phyloP scores from a whole-genome alignment of 2,329 filamentous ascomycete genomes.

The Aureobasidium namibiae region DNA sequence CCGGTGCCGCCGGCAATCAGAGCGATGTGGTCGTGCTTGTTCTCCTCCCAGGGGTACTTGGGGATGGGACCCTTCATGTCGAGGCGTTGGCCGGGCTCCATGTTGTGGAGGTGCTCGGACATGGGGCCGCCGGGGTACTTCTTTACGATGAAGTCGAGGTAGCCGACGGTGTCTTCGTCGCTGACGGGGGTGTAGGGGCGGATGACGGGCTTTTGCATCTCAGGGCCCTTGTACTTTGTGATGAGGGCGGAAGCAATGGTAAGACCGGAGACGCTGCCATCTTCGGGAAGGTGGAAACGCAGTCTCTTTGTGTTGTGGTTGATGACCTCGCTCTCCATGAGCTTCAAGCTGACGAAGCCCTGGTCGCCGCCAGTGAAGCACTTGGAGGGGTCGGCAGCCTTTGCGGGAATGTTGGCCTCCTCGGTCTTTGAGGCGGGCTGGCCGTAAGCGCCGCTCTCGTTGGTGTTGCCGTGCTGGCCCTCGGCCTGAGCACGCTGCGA shows the following conservation, averaged over 20 bases:
- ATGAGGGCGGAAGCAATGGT: slow-evolving; percentile 73
- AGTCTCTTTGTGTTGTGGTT: slow-evolving; percentile 95
- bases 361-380: slow-evolving; percentile 79
- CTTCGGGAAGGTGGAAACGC: slow-evolving; percentile 77
- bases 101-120: slow-evolving; percentile 78
- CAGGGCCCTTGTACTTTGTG: slow-evolving; percentile 83
- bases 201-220: slow-evolving; percentile 75
- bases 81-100: slow-evolving; percentile 73
- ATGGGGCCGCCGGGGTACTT: slow-evolving; percentile 84
- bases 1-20: slow-evolving; percentile 91
- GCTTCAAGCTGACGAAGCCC: slow-evolving; percentile 74
- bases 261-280: slow-evolving; percentile 76
- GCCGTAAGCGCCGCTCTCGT: slow-evolving; percentile 20
- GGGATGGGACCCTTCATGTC: slow-evolving; percentile 92
- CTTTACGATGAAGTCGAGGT: slow-evolving; percentile 85
- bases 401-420: slow-evolving; percentile 32
- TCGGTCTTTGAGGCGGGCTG: slow-evolving; percentile 25
- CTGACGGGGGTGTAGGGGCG: slow-evolving; percentile 89
- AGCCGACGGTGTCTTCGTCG: slow-evolving; percentile 70
- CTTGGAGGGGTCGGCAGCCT: slow-evolving; percentile 31
- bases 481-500: slow-evolving; percentile 25
- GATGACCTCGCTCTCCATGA: slow-evolving; percentile 68
- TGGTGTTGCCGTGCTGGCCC: slow-evolving; percentile 18
- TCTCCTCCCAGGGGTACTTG: slow-evolving; percentile 82
- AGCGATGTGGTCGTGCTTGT: slow-evolving; percentile 86